phyloP scores from a whole-genome alignment of 2,329 filamentous ascomycete genomes.

The Fusarium sacchari region DNA sequence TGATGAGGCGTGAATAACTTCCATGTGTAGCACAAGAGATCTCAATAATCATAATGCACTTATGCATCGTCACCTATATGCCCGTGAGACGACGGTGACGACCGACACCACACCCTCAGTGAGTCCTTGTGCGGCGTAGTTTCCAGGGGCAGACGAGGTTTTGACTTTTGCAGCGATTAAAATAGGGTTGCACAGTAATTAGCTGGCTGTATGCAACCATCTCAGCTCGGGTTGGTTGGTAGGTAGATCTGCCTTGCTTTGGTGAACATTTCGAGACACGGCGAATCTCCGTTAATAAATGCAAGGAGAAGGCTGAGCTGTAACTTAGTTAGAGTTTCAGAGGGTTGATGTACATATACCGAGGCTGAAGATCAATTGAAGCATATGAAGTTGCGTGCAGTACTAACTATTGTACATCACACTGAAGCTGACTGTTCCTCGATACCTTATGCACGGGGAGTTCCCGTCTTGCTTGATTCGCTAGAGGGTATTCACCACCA shows the following conservation, averaged over 20 bases:
- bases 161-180: background rate
- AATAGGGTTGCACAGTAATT: slow-evolving; percentile 1
- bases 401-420: background rate
- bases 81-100: slow-evolving; percentile 2
- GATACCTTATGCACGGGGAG: background rate
- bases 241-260: background rate
- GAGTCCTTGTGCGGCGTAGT: background rate
- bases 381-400: slow-evolving; percentile 16
- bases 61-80: slow-evolving; percentile 6
- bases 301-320: slow-evolving; percentile 3
- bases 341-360: background rate
- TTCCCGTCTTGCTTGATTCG: slow-evolving; percentile 2
- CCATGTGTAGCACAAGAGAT: slow-evolving; percentile 1
- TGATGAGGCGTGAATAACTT: no score
- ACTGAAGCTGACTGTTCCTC: background rate
- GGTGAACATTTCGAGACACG: background rate
- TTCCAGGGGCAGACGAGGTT: slow-evolving; percentile 10
- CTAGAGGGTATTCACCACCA: slow-evolving; percentile 2
- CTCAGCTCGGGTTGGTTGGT: slow-evolving; percentile 10
- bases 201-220: slow-evolving; percentile 25
- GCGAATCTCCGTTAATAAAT: background rate
- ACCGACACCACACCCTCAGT: background rate
- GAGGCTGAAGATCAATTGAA: background rate
- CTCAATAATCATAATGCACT: background rate
- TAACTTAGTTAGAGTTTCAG: background rate